Evolutionary conservation across 345 rosid species (phyloP).

Genomic region (Salix arbutifolia): DNA sequence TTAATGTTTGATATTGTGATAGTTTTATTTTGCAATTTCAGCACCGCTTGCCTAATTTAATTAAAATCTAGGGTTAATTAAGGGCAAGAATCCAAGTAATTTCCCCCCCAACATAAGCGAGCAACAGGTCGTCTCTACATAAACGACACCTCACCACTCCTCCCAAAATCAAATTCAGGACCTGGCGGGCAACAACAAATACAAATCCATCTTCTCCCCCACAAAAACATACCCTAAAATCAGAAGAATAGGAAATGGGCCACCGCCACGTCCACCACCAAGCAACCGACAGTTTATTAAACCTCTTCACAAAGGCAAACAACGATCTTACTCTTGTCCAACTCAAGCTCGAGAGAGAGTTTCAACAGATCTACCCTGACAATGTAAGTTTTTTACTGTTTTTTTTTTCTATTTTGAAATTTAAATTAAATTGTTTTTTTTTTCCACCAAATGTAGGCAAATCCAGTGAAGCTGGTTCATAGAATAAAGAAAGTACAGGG

Average conservation of each 20-base stretch:
- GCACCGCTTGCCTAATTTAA: no score
- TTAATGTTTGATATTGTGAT: no score
- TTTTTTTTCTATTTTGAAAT: background rate
- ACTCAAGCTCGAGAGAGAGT: conserved; percentile 71
- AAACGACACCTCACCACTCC: background rate
- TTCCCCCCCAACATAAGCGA: background rate
- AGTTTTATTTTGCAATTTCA: no score
- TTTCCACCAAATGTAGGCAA: conserved; percentile 38
- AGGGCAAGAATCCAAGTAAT: no score
- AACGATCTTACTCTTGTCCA: conserved; percentile 65
- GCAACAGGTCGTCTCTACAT: background rate
- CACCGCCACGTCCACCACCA: conserved; percentile 11
- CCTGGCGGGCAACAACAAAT: background rate
- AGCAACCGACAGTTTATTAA: conserved; percentile 37
- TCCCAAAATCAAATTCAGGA: background rate
- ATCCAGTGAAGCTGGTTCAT: conserved; percentile 71
- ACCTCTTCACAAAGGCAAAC: conserved; percentile 58
- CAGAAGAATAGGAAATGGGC: conserved; percentile 6
- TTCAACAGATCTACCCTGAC: conserved; percentile 70
- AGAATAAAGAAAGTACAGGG: conserved; percentile 77
- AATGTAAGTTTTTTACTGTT: conserved; percentile 33
- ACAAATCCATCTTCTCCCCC: no score
- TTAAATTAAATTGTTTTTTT: background rate
- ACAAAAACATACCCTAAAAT: no score
- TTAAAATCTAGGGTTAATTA: no score